Percentiles rank a stretch among this genome's conserved stretches.
These are phyloP conservation scores for Heracleum sosnowskyi DNA, from an alignment of 129 eudicot species.

Conservation along the genomic window DNA sequence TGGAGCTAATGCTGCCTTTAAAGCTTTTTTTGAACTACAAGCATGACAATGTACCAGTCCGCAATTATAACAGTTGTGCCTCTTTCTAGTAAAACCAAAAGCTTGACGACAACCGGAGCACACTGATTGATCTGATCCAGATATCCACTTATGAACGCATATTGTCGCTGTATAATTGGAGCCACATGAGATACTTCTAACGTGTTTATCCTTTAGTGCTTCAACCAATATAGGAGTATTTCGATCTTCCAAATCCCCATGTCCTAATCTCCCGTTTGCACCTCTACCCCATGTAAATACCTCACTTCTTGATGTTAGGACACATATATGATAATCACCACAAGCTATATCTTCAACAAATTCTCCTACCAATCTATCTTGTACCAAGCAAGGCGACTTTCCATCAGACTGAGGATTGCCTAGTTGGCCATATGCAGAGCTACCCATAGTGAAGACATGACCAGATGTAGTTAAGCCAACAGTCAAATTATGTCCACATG, in stretches of 20 bases:
- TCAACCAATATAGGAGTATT: conserved; percentile 65
- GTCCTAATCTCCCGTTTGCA: conserved; percentile 83
- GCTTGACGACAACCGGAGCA: conserved; percentile 84
- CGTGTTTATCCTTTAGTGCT: conserved; percentile 64
- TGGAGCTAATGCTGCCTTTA: conserved; percentile 83
- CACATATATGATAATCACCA: conserved; percentile 76
- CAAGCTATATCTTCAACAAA: conserved; percentile 89
- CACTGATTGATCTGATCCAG: conserved; percentile 74
- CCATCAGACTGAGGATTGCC: conserved; percentile 82
- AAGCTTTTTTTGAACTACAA: conserved; percentile 78
- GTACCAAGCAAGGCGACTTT: conserved; percentile 64
- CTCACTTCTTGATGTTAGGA: conserved; percentile 74
- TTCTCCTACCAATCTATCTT: conserved; percentile 76
- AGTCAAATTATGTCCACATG: conserved; percentile 65
- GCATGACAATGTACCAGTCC: conserved; percentile 84
- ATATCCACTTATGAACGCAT: conserved; percentile 87
- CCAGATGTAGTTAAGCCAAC: conserved; percentile 89
- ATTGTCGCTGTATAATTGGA: conserved; percentile 71
- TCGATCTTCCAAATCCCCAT: conserved; percentile 74
- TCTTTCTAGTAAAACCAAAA: conserved; percentile 78
- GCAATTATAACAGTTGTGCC: conserved; percentile 83
- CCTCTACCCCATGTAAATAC: conserved; percentile 90
- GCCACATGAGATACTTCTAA: conserved; percentile 71
- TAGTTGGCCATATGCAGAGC: conserved; percentile 55
- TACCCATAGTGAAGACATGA: conserved; percentile 86